Percentiles rank a stretch among this genome's conserved stretches.
phyloP scores from a whole-genome alignment of 1,139 yeast species.

The Scheffersomyces segobiensis region DNA sequence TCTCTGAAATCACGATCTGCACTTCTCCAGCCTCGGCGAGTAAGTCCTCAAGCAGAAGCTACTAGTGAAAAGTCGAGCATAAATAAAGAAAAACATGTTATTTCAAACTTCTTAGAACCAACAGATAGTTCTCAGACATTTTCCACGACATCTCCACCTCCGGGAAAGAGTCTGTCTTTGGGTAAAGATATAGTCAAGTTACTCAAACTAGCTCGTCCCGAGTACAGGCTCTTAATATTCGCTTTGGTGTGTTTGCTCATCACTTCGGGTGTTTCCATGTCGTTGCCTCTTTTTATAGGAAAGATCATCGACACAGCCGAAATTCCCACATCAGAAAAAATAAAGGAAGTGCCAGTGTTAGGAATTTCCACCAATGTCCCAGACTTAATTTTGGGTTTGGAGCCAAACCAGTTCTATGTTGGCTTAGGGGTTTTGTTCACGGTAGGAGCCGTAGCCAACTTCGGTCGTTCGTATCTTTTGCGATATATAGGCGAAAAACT shows the following conservation, averaged over 20 bases:
- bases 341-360: conserved; percentile 9
- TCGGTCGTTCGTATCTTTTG: conserved; percentile 73
- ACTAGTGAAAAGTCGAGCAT: neutral
- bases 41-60: neutral
- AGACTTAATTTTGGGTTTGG: conserved; percentile 30
- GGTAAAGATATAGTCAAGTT: conserved; percentile 27
- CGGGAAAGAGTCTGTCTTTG: conserved; percentile 5
- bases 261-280: conserved; percentile 52
- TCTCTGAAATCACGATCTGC: neutral
- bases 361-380: conserved; percentile 40
- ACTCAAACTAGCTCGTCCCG: conserved; percentile 40
- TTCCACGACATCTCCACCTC: conserved; percentile 3
- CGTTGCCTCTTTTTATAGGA: conserved; percentile 82
- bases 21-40: neutral
- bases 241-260: conserved; percentile 69
- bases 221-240: conserved; percentile 27
- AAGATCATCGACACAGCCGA: conserved; percentile 47
- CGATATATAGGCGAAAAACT: conserved; percentile 82
- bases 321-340: conserved; percentile 2
- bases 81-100: neutral
- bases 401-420: conserved; percentile 33
- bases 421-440: conserved; percentile 51
- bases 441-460: conserved; percentile 75
- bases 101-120: neutral
- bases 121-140: neutral